These are phyloP conservation scores for Acacia concinna DNA, from an alignment of 331 rosid genomes.

Conservation along the genomic window DNA sequence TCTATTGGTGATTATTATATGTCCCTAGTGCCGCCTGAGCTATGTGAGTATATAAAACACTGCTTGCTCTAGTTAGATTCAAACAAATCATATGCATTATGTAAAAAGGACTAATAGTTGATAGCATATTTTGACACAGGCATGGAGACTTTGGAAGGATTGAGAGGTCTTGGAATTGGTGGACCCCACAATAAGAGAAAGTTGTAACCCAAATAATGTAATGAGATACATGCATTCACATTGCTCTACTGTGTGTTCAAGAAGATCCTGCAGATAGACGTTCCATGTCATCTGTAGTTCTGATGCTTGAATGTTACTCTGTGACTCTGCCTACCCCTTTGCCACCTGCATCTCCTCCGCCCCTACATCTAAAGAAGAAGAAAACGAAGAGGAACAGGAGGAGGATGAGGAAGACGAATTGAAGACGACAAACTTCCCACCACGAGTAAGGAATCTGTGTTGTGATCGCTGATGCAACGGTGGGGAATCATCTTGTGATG, in stretches of 20 bases:
- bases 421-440: no score
- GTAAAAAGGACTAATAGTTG: not conserved
- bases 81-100: not conserved
- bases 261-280: conserved; percentile 57
- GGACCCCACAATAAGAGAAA: conserved; percentile 35
- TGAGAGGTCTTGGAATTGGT: conserved; percentile 41
- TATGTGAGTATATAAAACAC: not conserved
- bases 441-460: no score
- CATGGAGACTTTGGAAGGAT: conserved; percentile 59
- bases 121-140: conserved; percentile 31
- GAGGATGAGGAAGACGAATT: no score
- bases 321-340: conserved; percentile 33
- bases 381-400: no score
- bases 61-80: not conserved
- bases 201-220: conserved; percentile 37
- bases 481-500: no score
- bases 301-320: conserved; percentile 45
- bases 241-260: conserved; percentile 53
- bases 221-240: conserved; percentile 59
- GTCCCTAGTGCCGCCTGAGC: not conserved
- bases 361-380: no score
- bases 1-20: conserved; percentile 21
- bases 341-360: conserved; percentile 17
- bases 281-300: conserved; percentile 42
- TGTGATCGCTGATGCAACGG: no score